Evolutionary conservation across 2,329 filamentous ascomycete genomes (phyloP), one percentile per base, ranked within the genome.

Genomic region (Pseudogymnoascus destructans): DNA sequence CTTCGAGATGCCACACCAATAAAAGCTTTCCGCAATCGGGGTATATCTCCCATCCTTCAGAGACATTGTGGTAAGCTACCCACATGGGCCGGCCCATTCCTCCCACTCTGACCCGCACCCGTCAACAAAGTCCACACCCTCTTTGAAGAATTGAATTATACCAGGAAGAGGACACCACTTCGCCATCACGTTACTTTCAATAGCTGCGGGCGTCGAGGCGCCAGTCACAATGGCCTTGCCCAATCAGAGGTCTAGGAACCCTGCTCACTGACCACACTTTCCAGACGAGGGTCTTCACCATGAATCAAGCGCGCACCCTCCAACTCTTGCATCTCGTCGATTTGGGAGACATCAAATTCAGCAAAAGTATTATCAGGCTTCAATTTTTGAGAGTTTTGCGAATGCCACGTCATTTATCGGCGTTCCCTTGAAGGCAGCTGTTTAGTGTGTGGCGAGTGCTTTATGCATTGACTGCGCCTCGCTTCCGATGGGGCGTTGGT

Each of bases 141-240:
- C 46, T 30, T 52, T 32, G 25, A 32, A 52, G 25, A 32, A 52
- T 30, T 17, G 25, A 32, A 52, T 30, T 17, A 52, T 30, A 57
- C 61, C 55, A 57, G 60, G 64, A 62, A 64, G 21, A 62, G 32
- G 55, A 64, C 64, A 67, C 64, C 66, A 62, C 49, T 60, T 64
- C 59, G 57, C 55, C 59, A 59, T 69, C 66, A 68, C 66, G 66
- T 68, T 66, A 68, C 61, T 58, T 27, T 49, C 55, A 59, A 36
- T 58, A 59, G 59, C 49, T 62, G 66, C 61, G 64, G 63, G 21
- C 46, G 38, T 60, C 38, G 57, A 61, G 35, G 59, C 63, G 59
- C 59, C 59, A 59, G 59, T 57, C 57, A 40, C 36, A 32, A 27
- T 19, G 55, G 19, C 15, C 30, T 15, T 21, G 46, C 17, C 66